Evolutionary conservation across 768 basidiomycete genomes (phyloP), one percentile per base, ranked within the genome.

Genomic region (Psilocybe cyanescens): DNA sequence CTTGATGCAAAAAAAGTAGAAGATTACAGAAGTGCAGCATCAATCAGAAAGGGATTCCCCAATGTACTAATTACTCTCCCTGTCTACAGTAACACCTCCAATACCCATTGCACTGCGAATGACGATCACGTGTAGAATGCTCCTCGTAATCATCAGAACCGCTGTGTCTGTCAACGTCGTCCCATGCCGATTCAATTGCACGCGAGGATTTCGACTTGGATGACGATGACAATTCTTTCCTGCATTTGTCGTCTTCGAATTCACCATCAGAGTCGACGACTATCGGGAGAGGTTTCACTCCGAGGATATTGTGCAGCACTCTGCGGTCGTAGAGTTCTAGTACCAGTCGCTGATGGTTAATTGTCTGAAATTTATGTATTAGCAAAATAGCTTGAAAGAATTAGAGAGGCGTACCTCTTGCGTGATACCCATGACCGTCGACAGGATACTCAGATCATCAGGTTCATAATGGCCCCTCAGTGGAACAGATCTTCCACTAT

Each of bases 341-440:
- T 2, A 92, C 83, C 2, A 91, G 77, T 51, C 77, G 79, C 31
- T 93, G 85, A 66, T 91, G 90, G 59, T 89, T 90, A 55, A 92
- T 83, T 1, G 88, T 91, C 91, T 94, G 28, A 16, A 39, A 28
- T 7, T 55, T 19, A 19, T 50, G 59, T 24, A 57, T 49, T 56
- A 50, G 55, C 60, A 4, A 30, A 31, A 12, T 55, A 35, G 3
- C 3, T n/a, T 3, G 8, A 50, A 11, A 11, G 19, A 33, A 55
- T n/a, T 2, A 3, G 31, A 19, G 49, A 17, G 19, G 50, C 52
- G 6, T 12, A 92, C 94, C 83, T 95, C 91, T 71, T 90, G 87
- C 2, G 93, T 91, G 5, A 97, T 83, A 8, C 91, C 89, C 78
- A 97, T 82, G 30, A 97, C 84, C 33, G 83, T 89, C 2, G 88